Conservation (phyloP, 805 yeast genomes). For the Candida methanosorbosa region DNA sequence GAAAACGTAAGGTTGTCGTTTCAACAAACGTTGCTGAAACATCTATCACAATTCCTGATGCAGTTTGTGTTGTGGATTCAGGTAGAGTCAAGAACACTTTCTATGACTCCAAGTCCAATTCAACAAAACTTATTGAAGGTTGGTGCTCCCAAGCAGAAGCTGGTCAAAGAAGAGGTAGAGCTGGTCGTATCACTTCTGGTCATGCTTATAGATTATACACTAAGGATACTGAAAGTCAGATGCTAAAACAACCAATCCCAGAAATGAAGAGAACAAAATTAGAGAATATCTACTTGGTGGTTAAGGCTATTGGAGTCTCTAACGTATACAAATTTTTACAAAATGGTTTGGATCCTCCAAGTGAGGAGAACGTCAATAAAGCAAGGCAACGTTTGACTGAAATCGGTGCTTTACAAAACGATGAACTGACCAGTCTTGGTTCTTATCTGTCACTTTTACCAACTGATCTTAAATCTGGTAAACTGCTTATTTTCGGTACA, state of each 20-base stretch:
- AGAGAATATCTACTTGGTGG: conserved; percentile 74
- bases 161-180: conserved; percentile 90
- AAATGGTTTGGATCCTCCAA: conserved; percentile 80
- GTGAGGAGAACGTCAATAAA: conserved; percentile 35
- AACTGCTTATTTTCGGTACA: conserved; percentile 69
- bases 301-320: conserved; percentile 80
- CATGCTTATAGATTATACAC: conserved; percentile 76
- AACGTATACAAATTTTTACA: conserved; percentile 63
- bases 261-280: conserved; percentile 81
- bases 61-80: conserved; percentile 82
- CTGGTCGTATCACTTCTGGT: conserved; percentile 91
- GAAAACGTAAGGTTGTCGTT: conserved; percentile 68
- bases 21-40: conserved; percentile 96
- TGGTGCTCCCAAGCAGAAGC: conserved; percentile 92
- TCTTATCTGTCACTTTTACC: conserved; percentile 74
- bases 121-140: conserved; percentile 63
- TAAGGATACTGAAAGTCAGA: conserved; percentile 41
- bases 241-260: conserved; percentile 75
- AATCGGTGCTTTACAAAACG: conserved; percentile 59
- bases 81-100: conserved; percentile 78
- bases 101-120: conserved; percentile 58
- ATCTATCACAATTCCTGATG: conserved; percentile 92
- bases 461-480: conserved; percentile 79
- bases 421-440: conserved; percentile 66
- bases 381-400: conserved; percentile 49